Conservation (phyloP, 1,284 basidiomycete genomes). For the Fomitopsis palustris region DNA sequence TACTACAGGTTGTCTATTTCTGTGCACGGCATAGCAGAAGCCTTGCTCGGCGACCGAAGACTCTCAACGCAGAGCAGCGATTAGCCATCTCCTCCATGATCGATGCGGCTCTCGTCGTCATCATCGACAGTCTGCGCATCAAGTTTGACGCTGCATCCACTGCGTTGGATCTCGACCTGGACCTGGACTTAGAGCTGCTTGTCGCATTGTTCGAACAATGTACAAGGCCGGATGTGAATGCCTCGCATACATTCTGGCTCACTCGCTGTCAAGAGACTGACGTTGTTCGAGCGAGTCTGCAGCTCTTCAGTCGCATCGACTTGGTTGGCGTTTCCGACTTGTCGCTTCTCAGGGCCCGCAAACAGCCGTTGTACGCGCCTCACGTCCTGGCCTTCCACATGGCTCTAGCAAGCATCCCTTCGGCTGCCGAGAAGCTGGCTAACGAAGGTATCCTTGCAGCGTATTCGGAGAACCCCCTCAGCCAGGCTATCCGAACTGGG, state of each 20-base stretch:
- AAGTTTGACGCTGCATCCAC: constrained; percentile 64
- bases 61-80: constrained; percentile 58
- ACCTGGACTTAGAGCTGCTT: constrained; percentile 77
- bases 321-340: constrained; percentile 66
- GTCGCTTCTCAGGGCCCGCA: constrained; percentile 53
- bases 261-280: constrained; percentile 79
- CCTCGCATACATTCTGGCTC: constrained; percentile 72
- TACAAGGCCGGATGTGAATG: constrained; percentile 61
- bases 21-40: constrained; percentile 62
- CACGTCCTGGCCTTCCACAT: constrained; percentile 85
- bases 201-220: constrained; percentile 82
- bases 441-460: constrained; percentile 80
- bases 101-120: constrained; percentile 61
- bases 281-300: constrained; percentile 73
- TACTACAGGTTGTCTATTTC: constrained; percentile 81
- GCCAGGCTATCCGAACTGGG: constrained; percentile 70
- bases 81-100: constrained; percentile 53
- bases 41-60: constrained; percentile 44
- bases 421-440: constrained; percentile 82
- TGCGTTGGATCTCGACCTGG: constrained; percentile 58
- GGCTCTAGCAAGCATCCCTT: constrained; percentile 73
- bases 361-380: constrained; percentile 66
- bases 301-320: constrained; percentile 70
- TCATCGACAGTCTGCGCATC: constrained; percentile 68
- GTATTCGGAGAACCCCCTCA: constrained; percentile 82